phyloP scores from a whole-genome alignment of 352 stramenopile species.

The Globisporangium emineosum region DNA sequence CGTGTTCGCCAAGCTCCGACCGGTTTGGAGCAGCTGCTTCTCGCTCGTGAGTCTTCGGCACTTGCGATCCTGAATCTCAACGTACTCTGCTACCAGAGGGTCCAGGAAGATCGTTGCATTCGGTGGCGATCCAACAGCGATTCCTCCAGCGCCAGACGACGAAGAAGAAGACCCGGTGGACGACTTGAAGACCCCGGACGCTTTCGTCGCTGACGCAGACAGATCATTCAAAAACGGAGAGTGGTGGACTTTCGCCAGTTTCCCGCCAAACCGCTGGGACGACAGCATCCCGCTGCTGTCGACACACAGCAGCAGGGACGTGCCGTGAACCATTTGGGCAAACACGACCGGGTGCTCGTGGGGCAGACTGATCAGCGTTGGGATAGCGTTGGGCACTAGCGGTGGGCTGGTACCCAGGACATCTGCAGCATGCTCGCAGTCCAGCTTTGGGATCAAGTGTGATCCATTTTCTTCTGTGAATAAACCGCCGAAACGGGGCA shows the following conservation, averaged over 20 bases:
- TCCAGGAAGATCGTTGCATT: constrained; percentile 18
- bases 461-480: not conserved
- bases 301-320: constrained; percentile 59
- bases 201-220: constrained; percentile 36
- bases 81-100: constrained; percentile 26
- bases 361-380: constrained; percentile 38
- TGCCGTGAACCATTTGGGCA: constrained; percentile 39
- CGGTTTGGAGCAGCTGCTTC: constrained; percentile 28
- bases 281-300: constrained; percentile 70
- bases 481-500: not conserved
- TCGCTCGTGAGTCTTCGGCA: constrained; percentile 50
- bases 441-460: not conserved
- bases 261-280: constrained; percentile 60
- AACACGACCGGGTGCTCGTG: constrained; percentile 63
- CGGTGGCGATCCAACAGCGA: constrained; percentile 2
- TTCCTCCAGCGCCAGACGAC: not conserved
- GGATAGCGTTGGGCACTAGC: not conserved
- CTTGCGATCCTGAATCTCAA: constrained; percentile 71
- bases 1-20: constrained; percentile 16
- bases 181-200: constrained; percentile 41
- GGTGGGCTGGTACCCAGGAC: not conserved
- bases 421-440: not conserved
- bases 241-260: constrained; percentile 50
- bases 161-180: not conserved
- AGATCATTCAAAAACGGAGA: constrained; percentile 46